Evolutionary conservation across 495 filamentous ascomycete genomes (phyloP).

Genomic region (Hypoxylon rickii): DNA sequence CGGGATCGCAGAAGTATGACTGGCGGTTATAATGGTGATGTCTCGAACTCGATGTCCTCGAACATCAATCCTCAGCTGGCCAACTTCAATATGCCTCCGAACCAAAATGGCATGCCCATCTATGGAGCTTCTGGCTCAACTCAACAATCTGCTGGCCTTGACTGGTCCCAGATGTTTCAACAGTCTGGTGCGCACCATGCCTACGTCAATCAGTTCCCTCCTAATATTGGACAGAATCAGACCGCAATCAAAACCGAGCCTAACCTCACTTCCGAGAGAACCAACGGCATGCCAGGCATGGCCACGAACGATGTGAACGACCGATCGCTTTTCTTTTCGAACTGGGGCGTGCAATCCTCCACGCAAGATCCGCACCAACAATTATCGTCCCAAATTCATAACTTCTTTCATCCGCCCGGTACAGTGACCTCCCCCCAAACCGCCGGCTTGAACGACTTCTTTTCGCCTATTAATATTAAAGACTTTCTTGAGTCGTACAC

Average conservation of each 20-base stretch:
- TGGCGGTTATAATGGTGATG: constrained; percentile 54
- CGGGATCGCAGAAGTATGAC: constrained; percentile 61
- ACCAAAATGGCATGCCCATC: constrained; percentile 57
- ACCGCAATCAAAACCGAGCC: constrained; percentile 58
- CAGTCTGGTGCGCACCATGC: constrained; percentile 66
- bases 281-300: constrained; percentile 46
- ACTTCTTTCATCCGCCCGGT: constrained; percentile 59
- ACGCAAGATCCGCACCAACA: constrained; percentile 54
- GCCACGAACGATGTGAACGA: constrained; percentile 46
- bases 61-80: constrained; percentile 63
- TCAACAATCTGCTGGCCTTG: constrained; percentile 52
- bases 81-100: constrained; percentile 58
- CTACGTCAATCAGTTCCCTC: constrained; percentile 64
- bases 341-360: constrained; percentile 46
- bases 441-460: constrained; percentile 51
- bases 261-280: constrained; percentile 46
- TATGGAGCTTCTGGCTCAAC: constrained; percentile 51
- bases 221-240: constrained; percentile 58
- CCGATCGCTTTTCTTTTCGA: constrained; percentile 42
- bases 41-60: constrained; percentile 55
- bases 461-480: constrained; percentile 63
- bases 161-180: constrained; percentile 73
- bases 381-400: constrained; percentile 55
- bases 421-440: constrained; percentile 42
- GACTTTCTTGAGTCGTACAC: constrained; percentile 64